Base-by-base conservation (phyloP, 345 rosid species). In the Ricinus communis region DNA sequence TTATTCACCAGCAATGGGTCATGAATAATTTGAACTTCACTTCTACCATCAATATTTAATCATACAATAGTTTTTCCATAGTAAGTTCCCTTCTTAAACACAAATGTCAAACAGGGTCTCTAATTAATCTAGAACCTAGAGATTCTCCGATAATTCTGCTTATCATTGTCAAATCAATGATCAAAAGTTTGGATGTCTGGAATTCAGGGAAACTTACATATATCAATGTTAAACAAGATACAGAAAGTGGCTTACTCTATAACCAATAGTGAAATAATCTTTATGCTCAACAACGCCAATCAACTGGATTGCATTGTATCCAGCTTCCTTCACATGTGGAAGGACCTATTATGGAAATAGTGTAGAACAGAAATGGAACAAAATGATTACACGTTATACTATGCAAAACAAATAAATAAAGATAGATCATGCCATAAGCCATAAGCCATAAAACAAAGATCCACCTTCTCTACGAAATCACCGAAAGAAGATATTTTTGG, bases 221-320 rank as follows among this genome's bases (percentile, higher is more conserved):
- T 13, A 28, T 71, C 49, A 63, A 62, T 46, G 61, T 33, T 43
- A 69, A 62, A 69, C 22, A 36, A 28, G 66, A 54, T 18, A 33
- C n/a, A 25, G 15, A 77, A 56, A 21, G 30, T 12, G 41, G 49
- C 28, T 83, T 77, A 94, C 98, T 83, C 91, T 87, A 74, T 94
- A 94, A 53, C 98, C 98, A 77, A 85, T 91, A 65, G 93, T 90
- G 76, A 84, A 90, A 75, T 94, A 94, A 78, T 91, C 98, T 82
- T 90, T 94, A 84, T 94, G 98, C 87, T 94, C 98, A 65, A 86
- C 82, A 53, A 88, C 85, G 70, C 97, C 98, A 81, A 94, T 82
- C 79, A 94, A 80, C 85, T 94, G 96, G 76, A 94, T 85, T 71
- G 91, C 98, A 79, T 90, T 94, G 77, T 91, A 94, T 74, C 97